phyloP scores from a whole-genome alignment of 164 flowering plant species.

The Paratinospora sagittata region DNA sequence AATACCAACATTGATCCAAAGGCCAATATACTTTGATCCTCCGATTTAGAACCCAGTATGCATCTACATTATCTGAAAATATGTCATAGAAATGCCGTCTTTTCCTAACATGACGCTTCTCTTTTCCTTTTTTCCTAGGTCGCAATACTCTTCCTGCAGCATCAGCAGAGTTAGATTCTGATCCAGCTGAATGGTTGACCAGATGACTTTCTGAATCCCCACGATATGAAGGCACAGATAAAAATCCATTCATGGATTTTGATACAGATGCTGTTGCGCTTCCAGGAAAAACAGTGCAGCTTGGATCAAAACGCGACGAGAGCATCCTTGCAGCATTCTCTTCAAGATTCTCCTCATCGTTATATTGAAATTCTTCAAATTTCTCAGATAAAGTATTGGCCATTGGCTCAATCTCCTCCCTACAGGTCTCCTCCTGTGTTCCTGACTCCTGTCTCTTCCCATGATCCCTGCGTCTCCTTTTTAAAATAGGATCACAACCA shows the following conservation, averaged over 20 bases:
- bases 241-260: conserved; percentile 33
- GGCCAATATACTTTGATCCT: conserved; percentile 95
- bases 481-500: conserved; percentile 22
- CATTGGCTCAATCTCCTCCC: conserved; percentile 23
- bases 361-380: conserved; percentile 33
- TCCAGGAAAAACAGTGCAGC: conserved; percentile 56
- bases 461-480: conserved; percentile 23
- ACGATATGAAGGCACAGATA: conserved; percentile 24
- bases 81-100: conserved; percentile 90
- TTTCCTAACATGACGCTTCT: conserved; percentile 44
- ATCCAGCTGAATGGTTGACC: conserved; percentile 23
- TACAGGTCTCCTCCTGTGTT: conserved; percentile 10
- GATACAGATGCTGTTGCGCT: conserved; percentile 27
- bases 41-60: conserved; percentile 65
- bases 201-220: conserved; percentile 19
- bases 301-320: conserved; percentile 91
- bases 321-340: conserved; percentile 99
- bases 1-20: conserved; percentile 88
- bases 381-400: conserved; percentile 15
- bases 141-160: conserved; percentile 56
- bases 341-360: conserved; percentile 89
- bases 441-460: conserved; percentile 29
- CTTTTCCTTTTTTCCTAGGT: conserved; percentile 54
- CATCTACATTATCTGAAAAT: conserved; percentile 45
- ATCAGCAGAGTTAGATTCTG: conserved; percentile 43